phyloP scores from a whole-genome alignment of 1,284 basidiomycete genomes.

The Cutaneotrichosporon dermatis region DNA sequence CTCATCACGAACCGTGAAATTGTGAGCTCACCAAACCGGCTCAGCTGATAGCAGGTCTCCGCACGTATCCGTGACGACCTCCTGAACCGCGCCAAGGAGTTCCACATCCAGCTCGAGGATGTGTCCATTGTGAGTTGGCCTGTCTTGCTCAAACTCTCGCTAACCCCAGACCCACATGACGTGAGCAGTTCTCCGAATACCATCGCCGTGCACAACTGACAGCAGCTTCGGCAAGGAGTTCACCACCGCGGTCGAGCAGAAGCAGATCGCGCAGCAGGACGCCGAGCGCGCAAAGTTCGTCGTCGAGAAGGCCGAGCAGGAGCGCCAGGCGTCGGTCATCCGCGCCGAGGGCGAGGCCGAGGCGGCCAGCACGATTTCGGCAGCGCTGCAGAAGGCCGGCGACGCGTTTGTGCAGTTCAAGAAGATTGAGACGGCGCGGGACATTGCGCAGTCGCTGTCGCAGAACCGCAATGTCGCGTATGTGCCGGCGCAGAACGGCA shows the following conservation, averaged over 20 bases:
- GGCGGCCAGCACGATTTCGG: slow-evolving; percentile 91
- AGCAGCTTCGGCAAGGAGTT: slow-evolving; percentile 98
- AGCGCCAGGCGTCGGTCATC: slow-evolving; percentile 98
- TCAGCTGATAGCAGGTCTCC: slow-evolving; percentile 1
- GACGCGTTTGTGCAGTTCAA: slow-evolving; percentile 96
- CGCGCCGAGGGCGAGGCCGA: slow-evolving; percentile 96
- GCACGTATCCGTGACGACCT: slow-evolving; percentile 82
- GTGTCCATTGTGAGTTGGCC: slow-evolving; percentile 66
- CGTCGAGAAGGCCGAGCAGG: slow-evolving; percentile 98
- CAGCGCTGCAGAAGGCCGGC: slow-evolving; percentile 81
- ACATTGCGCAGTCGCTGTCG: slow-evolving; percentile 73
- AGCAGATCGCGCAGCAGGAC: slow-evolving; percentile 99
- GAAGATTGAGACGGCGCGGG: slow-evolving; percentile 90
- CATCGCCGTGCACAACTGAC: slow-evolving; percentile 58
- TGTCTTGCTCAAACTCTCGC: background rate
- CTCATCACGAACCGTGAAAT: slow-evolving; percentile 67
- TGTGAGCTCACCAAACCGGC: slow-evolving; percentile 22
- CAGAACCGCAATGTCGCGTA: slow-evolving; percentile 80
- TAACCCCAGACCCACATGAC: slow-evolving; percentile 3
- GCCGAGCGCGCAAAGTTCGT: slow-evolving; percentile 96
- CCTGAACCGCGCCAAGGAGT: slow-evolving; percentile 76
- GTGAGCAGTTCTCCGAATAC: background rate
- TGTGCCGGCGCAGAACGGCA: slow-evolving; percentile 71
- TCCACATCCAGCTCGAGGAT: slow-evolving; percentile 94
- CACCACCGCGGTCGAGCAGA: slow-evolving; percentile 98